These are phyloP conservation scores for Phytopythium helicoides DNA, from an alignment of 352 stramenopile genomes.

Conservation along the genomic window DNA sequence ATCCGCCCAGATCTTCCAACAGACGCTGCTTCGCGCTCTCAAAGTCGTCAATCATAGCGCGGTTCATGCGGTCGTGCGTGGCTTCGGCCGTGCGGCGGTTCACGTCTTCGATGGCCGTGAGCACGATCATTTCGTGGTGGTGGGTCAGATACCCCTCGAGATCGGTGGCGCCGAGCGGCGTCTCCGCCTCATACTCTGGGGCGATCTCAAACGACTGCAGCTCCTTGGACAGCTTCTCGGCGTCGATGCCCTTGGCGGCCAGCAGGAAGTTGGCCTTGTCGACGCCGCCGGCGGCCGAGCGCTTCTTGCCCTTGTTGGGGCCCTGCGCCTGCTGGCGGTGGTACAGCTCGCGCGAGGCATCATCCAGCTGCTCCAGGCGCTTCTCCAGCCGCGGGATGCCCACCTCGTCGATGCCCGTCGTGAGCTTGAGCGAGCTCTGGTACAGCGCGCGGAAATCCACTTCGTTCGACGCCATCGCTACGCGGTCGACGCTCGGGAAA, in stretches of 20 bases:
- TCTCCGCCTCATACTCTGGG: slow-evolving; percentile 73
- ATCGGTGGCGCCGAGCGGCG: slow-evolving; percentile 81
- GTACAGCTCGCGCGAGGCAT: slow-evolving; percentile 52
- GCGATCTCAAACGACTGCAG: slow-evolving; percentile 78
- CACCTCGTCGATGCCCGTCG: slow-evolving; percentile 67
- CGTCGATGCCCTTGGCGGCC: slow-evolving; percentile 81
- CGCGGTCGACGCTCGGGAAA: neutral
- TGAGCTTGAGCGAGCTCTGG: slow-evolving; percentile 86
- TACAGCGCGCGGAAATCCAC: slow-evolving; percentile 86
- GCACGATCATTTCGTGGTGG: slow-evolving; percentile 91
- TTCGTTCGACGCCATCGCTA: slow-evolving; percentile 41
- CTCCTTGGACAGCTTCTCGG: slow-evolving; percentile 84
- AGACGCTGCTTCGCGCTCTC: slow-evolving; percentile 72
- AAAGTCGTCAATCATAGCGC: slow-evolving; percentile 87
- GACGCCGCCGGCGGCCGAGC: slow-evolving; percentile 19
- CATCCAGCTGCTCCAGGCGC: slow-evolving; percentile 78
- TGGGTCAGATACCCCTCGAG: slow-evolving; percentile 87
- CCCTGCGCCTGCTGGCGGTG: slow-evolving; percentile 34
- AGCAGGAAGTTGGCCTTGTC: slow-evolving; percentile 87
- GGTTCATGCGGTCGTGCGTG: slow-evolving; percentile 83
- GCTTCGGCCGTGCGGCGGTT: slow-evolving; percentile 75
- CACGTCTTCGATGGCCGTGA: slow-evolving; percentile 88
- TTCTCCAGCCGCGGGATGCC: slow-evolving; percentile 78
- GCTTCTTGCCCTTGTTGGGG: slow-evolving; percentile 42
- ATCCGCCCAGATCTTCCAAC: slow-evolving; percentile 63